Evolutionary conservation across 2,329 filamentous ascomycete genomes (phyloP), one percentile per base, ranked within the genome.

Genomic region (Apiospora kogelbergensis): DNA sequence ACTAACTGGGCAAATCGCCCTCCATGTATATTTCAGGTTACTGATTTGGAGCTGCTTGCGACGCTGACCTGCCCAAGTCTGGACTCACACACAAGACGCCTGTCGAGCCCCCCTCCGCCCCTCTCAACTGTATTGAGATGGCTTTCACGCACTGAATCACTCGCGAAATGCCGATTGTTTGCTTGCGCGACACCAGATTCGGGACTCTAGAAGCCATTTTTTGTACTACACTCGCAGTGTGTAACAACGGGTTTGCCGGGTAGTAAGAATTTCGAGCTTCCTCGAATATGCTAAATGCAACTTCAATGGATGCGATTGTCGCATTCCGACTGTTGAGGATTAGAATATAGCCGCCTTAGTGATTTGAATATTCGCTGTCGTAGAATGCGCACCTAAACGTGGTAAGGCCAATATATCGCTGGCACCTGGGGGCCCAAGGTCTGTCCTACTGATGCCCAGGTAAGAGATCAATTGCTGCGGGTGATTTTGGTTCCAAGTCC

Each of bases 401-500:
- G 53, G 53, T 30, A 60, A 37, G 53, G 20, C 30, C 53, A 37
- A 13, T 37, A n/a, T 60, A n/a, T n/a, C 37, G 53, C 53, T 9
- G 53, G n/a, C n/a, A n/a, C n/a, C n/a, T n/a, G 53, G 42, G 46
- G 20, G 53, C 37, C 26, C 15, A 20, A 24, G 15, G 48, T 57
- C 48, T 57, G 26, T 33, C 48, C 26, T 57, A 57, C 26, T 60
- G 53, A 60, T 60, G 26, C 17, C 53, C 22, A 60, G 7, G 17
- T 37, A 60, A 7, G 17, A 45, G 42, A 42, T 53, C 24, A 17
- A 60, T 37, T n/a, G 20, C 53, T 60, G 63, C 63, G 41, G 63
- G 41, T 65, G 41, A 45, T 33, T 65, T 45, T 45, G 63, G 33
- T 42, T 65, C 65, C 65, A 15, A 42, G 11, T 42, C 65, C 65